Conservation (phyloP, 352 stramenopile species). For the Stephanocyclus meneghinianus region DNA sequence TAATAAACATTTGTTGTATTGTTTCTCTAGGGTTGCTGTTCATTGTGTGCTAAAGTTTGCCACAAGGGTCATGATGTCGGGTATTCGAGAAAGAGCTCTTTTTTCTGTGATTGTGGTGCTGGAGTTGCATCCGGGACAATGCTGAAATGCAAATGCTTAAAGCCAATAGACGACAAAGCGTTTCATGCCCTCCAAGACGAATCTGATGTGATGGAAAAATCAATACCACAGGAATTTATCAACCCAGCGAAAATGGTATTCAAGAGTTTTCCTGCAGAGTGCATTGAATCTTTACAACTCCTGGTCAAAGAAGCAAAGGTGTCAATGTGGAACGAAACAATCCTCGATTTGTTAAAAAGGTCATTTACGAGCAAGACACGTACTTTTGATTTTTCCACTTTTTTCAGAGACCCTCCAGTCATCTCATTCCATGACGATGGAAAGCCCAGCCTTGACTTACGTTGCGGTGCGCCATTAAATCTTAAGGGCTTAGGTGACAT, state of each 20-base stretch:
- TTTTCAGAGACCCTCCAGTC: constrained; percentile 23
- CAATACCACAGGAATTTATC: not conserved
- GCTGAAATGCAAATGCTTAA: constrained; percentile 76
- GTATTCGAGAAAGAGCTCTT: constrained; percentile 83
- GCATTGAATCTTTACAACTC: constrained; percentile 39
- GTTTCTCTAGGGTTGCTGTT: constrained; percentile 69
- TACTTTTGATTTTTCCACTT: constrained; percentile 19
- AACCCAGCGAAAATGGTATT: constrained; percentile 43
- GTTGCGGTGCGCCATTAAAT: constrained; percentile 48
- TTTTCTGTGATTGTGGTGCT: constrained; percentile 88
- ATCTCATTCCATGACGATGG: not conserved
- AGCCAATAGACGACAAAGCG: constrained; percentile 50
- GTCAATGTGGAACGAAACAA: constrained; percentile 53
- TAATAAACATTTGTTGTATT: not conserved
- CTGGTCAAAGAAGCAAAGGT: constrained; percentile 42
- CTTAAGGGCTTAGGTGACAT: constrained; percentile 35
- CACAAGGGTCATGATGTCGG: constrained; percentile 81
- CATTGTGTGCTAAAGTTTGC: constrained; percentile 74
- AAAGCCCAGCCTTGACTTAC: constrained; percentile 41
- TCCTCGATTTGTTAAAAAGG: constrained; percentile 48
- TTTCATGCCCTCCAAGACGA: constrained; percentile 51
- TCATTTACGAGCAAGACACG: constrained; percentile 21
- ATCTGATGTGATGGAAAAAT: not conserved
- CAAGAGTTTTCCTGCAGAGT: constrained; percentile 37
- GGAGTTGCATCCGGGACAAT: constrained; percentile 56